These are phyloP conservation scores for Hanseniaspora lachancei DNA, from an alignment of 805 yeast species.

Conservation along the genomic window DNA sequence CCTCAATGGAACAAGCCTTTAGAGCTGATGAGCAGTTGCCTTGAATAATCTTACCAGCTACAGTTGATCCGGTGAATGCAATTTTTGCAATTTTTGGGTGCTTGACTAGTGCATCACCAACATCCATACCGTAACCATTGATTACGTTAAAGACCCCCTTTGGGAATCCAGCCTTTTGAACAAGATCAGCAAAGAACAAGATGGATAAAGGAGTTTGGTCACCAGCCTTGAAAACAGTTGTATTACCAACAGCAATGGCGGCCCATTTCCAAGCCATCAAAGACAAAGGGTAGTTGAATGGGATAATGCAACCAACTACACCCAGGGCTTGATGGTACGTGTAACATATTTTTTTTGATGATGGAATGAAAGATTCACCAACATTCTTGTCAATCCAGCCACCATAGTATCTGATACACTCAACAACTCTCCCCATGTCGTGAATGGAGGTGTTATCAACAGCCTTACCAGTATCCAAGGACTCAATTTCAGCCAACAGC, in stretches of 20 bases:
- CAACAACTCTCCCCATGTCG: slow-evolving; percentile 53
- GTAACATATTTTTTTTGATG: slow-evolving; percentile 41
- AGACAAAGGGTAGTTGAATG: slow-evolving; percentile 59
- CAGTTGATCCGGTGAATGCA: slow-evolving; percentile 56
- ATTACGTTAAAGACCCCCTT: slow-evolving; percentile 63
- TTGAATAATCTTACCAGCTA: slow-evolving; percentile 55
- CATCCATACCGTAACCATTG: slow-evolving; percentile 54
- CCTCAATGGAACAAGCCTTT: slow-evolving; percentile 54
- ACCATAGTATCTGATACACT: slow-evolving; percentile 62
- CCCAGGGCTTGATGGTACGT: slow-evolving; percentile 57
- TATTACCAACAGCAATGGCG: slow-evolving; percentile 69
- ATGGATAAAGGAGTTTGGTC: slow-evolving; percentile 66
- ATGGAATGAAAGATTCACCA: slow-evolving; percentile 31
- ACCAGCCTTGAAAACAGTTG: slow-evolving; percentile 57
- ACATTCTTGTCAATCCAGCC: slow-evolving; percentile 76
- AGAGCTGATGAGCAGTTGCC: slow-evolving; percentile 46
- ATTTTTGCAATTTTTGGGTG: slow-evolving; percentile 48
- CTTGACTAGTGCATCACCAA: slow-evolving; percentile 53
- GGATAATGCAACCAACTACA: slow-evolving; percentile 56
- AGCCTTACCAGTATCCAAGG: slow-evolving; percentile 76
- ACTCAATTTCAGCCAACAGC: slow-evolving; percentile 57
- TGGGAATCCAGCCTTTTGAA: slow-evolving; percentile 59
- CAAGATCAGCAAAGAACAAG: slow-evolving; percentile 44
- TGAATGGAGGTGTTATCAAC: slow-evolving; percentile 43
- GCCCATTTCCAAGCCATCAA: slow-evolving; percentile 76